Conservation (phyloP, 805 yeast genomes). For the Peterozyma toletana region DNA sequence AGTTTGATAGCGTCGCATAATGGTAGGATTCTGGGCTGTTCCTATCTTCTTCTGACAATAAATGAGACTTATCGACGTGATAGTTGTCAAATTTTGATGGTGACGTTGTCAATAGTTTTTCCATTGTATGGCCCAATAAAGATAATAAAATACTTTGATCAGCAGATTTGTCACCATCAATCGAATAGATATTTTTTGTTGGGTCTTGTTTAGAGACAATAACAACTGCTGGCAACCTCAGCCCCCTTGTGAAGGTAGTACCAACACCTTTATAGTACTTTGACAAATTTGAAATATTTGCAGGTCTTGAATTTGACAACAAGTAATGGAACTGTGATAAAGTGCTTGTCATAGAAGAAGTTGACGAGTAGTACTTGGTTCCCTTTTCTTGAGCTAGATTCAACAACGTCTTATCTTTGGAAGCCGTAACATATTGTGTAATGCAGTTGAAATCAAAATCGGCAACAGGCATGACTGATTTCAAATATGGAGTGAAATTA, state of each 20-base stretch:
- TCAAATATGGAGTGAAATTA: constrained; percentile 59
- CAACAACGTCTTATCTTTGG: constrained; percentile 51
- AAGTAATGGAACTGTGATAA: constrained; percentile 70
- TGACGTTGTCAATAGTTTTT: constrained; percentile 61
- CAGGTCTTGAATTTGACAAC: constrained; percentile 53
- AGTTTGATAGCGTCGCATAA: constrained; percentile 60
- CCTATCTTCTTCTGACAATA: constrained; percentile 9
- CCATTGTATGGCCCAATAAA: constrained; percentile 72
- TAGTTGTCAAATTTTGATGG: constrained; percentile 40
- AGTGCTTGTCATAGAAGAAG: constrained; percentile 79
- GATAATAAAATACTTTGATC: constrained; percentile 65
- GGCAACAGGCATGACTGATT: constrained; percentile 50
- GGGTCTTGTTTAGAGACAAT: constrained; percentile 36
- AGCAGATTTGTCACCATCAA: constrained; percentile 64
- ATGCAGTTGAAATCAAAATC: constrained; percentile 60
- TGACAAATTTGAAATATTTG: constrained; percentile 37
- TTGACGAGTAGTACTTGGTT: constrained; percentile 60
- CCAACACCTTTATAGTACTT: constrained; percentile 31
- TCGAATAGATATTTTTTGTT: constrained; percentile 41
- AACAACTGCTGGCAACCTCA: constrained; percentile 46
- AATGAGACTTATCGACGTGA: constrained; percentile 2
- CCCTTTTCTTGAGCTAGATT: constrained; percentile 32
- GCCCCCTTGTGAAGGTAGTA: constrained; percentile 33
- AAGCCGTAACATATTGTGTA: constrained; percentile 55
- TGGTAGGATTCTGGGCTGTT: constrained; percentile 41